phyloP scores from a whole-genome alignment of 352 stramenopile genomes.

The Phytophthora pluvialis region DNA sequence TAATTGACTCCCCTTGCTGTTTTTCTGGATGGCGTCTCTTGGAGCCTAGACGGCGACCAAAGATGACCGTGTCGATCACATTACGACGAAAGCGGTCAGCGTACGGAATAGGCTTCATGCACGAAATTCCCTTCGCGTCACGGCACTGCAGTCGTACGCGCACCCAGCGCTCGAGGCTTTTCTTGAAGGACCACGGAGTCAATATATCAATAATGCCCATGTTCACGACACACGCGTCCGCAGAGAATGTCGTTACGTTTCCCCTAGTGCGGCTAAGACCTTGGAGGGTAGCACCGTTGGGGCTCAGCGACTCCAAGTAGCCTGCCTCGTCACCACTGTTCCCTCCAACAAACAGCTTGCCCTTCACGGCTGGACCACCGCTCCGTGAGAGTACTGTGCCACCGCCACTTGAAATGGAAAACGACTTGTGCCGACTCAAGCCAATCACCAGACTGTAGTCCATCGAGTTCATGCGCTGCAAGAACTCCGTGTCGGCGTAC shows the following conservation, averaged over 20 bases:
- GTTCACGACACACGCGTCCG: conserved; percentile 87
- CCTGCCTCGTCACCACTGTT: conserved; percentile 47
- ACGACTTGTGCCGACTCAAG: conserved; percentile 68
- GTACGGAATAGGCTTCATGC: conserved; percentile 82
- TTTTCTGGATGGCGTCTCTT: conserved; percentile 41
- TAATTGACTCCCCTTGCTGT: conserved; percentile 73
- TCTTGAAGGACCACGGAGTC: conserved; percentile 94
- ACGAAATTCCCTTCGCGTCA: conserved; percentile 82
- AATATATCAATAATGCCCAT: conserved; percentile 99
- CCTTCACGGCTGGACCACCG: conserved; percentile 38
- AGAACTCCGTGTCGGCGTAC: conserved; percentile 91
- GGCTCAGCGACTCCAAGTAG: conserved; percentile 69
- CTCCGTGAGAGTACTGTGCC: conserved; percentile 41
- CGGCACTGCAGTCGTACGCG: conserved; percentile 82
- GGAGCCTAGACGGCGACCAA: conserved; percentile 55
- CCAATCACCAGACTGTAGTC: conserved; percentile 97
- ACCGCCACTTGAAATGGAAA: conserved; percentile 43
- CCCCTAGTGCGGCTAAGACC: conserved; percentile 30
- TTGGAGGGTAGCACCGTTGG: conserved; percentile 44
- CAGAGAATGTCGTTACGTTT: conserved; percentile 53
- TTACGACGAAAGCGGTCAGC: conserved; percentile 86
- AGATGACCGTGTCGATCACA: conserved; percentile 86
- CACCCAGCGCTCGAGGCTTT: conserved; percentile 91
- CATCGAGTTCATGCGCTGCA: conserved; percentile 96
- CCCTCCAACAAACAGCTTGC: conserved; percentile 38